These are phyloP conservation scores for Lepiota subincarnata DNA, from an alignment of 768 basidiomycete species.

Conservation along the genomic window DNA sequence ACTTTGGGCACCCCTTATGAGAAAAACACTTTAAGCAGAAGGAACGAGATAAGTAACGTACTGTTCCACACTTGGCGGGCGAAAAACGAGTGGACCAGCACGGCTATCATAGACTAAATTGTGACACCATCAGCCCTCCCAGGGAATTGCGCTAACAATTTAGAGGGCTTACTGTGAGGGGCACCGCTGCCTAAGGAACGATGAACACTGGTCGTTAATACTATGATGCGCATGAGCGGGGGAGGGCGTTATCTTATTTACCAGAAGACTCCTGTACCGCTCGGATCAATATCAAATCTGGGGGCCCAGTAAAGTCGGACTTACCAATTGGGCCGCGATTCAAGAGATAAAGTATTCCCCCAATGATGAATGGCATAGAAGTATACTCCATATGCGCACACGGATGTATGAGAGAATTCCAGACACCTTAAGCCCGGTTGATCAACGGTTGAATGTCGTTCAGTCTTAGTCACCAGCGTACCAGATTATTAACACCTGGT, in stretches of 20 bases:
- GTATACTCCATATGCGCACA: not conserved
- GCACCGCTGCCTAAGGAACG: not conserved
- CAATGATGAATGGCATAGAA: not conserved
- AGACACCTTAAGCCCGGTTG: not conserved
- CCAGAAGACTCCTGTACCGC: not conserved
- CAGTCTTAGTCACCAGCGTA: not conserved
- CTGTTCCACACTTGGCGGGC: not conserved
- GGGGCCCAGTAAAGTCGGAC: not conserved
- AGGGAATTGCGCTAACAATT: too few relatives aligned
- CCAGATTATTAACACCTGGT: not conserved
- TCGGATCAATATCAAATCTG: too few relatives aligned
- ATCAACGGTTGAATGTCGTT: not conserved
- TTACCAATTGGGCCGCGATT: not conserved
- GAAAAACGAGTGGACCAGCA: conserved; percentile 3
- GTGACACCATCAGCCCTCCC: not conserved
- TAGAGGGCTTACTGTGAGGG: not conserved
- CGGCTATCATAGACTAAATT: not conserved
- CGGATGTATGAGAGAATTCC: not conserved
- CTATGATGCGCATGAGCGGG: not conserved
- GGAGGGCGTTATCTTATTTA: not conserved
- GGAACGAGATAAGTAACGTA: not conserved
- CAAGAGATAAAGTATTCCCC: not conserved
- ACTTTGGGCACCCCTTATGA: not conserved
- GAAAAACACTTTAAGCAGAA: not conserved
- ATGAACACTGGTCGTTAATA: too few relatives aligned